Conservation (phyloP, 2,329 filamentous ascomycete species). For the Pseudogymnoascus pannorum region DNA sequence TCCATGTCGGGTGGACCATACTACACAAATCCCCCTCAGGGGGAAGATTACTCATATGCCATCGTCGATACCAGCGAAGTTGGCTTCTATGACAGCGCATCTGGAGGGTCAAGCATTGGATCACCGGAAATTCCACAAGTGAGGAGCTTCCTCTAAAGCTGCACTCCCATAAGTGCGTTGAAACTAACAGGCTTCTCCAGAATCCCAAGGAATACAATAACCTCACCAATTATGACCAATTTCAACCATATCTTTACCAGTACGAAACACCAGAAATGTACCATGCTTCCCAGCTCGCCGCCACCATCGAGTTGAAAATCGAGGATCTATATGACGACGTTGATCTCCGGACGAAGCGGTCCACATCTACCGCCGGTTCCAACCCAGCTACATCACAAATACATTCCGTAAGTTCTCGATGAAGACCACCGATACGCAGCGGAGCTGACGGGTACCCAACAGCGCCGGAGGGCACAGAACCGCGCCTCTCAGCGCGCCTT, state of each 20-base stretch:
- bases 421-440: slow-evolving; percentile 4
- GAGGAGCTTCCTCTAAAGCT: not conserved
- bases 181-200: not conserved
- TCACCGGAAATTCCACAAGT: not conserved
- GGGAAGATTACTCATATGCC: not conserved
- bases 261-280: slow-evolving; percentile 23
- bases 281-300: slow-evolving; percentile 14
- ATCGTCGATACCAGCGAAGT: not conserved
- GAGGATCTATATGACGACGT: slow-evolving; percentile 29
- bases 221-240: not conserved
- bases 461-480: slow-evolving; percentile 54
- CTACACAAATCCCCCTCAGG: not conserved
- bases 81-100: not conserved
- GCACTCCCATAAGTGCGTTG: not conserved
- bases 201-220: not conserved
- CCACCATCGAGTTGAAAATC: slow-evolving; percentile 27
- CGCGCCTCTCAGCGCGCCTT: slow-evolving; percentile 55
- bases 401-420: slow-evolving; percentile 25
- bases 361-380: slow-evolving; percentile 17
- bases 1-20: slow-evolving; percentile 1
- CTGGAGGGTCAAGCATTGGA: not conserved
- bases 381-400: slow-evolving; percentile 28
- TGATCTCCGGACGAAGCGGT: slow-evolving; percentile 27
- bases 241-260: slow-evolving; percentile 14
- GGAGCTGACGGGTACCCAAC: slow-evolving; percentile 12